Base-by-base conservation (phyloP, 2,329 filamentous ascomycete species). In the Diaporthe vexans region DNA sequence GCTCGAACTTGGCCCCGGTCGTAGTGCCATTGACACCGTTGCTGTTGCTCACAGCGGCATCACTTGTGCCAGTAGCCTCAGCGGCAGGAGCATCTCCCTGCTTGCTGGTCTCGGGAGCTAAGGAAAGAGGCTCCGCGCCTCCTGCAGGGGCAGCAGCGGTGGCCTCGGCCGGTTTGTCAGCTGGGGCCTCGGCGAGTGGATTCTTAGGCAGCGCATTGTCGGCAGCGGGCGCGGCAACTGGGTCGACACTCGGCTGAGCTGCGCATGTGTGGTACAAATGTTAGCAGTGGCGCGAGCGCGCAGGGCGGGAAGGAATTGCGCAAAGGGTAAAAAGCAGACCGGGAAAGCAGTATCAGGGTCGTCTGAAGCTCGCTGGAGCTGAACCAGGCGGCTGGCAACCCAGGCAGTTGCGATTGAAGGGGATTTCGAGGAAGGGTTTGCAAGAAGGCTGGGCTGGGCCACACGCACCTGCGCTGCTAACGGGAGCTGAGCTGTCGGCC, bases 401-500 rank as follows among this genome's bases (percentile, higher is more conserved):
- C 37, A 21, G 11, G 4, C 24, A 15, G 2, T 21, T 15, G 54
- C 57, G 10, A 63, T 37, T 40, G 29, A 46, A n/a, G 37, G 35
- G 29, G 40, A 15, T 24, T 51, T n/a, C 40, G 43, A 59, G 15
- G 58, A 74, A 15, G 40, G 54, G 10, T 6, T 54, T 21, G 72
- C 48, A 33, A 69, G 43, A 58, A 58, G 46, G 46, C 48, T 54
- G 58, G 63, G 72, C 51, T 54, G 46, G 63, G 63, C 48, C 46
- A 21, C 52, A 54, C 75, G 67, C 71, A 76, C 75, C 75, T 72
- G 73, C 67, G 71, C 68, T 75, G 75, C 65, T 71, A 54, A 72
- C 58, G 73, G 74, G 56, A 69, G 73, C 67, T 73, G 71, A 67
- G 54, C 51, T 67, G 73, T 75, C 72, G 72, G 74, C 75, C 75